Base-by-base conservation (phyloP, 2,329 filamentous ascomycete genomes). In the Microdochium trichocladiopsis region DNA sequence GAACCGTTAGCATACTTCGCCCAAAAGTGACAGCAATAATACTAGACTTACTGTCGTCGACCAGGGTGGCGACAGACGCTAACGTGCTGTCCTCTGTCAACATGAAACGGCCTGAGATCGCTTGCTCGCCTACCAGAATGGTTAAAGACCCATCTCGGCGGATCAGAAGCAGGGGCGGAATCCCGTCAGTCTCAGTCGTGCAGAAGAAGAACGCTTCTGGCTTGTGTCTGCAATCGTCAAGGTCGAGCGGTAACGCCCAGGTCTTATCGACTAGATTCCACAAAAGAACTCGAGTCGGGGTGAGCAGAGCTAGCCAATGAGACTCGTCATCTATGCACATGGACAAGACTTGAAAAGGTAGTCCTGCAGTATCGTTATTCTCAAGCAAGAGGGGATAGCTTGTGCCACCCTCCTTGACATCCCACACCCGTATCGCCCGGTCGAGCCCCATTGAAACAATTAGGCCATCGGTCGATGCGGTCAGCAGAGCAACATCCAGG, bases 401-500 rank as follows among this genome's bases (percentile, higher is more conserved):
- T 12, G 60, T 61, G 3, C 68, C 67, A 2, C 70, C 69, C 5
- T 69, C 68, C n/a, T 74, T 76, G 18, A 83, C 65, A 60, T 85
- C 74, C 84, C 86, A 89, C 1, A 89, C 72, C 16, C 82, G 77
- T 14, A 90, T 83, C 11, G 76, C 73, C 48, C 87, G 78, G 61
- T 93, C 89, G 1, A 93, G 72, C 0, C 84, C 86, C 36, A 88
- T 77, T 2, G 87, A 88, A 4, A 86, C 79, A 22, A 92, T 68
- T 50, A 86, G 76, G 0, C 87, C 87, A 50, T 80, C 79, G 1
- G 77, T 71, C 6, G 82, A 87, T 16, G 84, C 76, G 4, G 76
- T 69, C 54, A 93, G 68, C 62, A 84, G 78, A 12, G 82, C 80
- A 37, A 93, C 75, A 61, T 93, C 88, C 12, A 93, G 74, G 6